Evolutionary conservation across 257 asterid genomes (phyloP), one percentile per base, ranked within the genome.

Genomic region (Fraxinus quadrangulata): DNA sequence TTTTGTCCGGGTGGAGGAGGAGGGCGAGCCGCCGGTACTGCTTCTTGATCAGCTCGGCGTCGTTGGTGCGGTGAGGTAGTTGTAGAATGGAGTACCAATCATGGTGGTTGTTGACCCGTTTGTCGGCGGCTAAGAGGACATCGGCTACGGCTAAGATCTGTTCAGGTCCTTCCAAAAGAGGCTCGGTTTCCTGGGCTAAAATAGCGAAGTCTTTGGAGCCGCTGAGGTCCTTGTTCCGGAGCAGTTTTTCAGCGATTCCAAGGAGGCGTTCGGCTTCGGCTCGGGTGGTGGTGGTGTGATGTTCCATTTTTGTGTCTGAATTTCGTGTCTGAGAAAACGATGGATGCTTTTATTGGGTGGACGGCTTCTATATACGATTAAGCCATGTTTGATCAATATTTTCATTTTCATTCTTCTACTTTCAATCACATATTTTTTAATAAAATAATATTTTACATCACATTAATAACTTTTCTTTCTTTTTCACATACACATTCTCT

Each of bases 1-100:
- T 94, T 86, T 94, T 94, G 75, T 94, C 99, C 1, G 99, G 97
- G 82, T 94, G 99, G 77, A 94, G 95, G 36, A 92, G 96, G 37
- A 94, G 95, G 1, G 97, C 97, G 69, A 92, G 88, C n/a, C 94
- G 92, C 33, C 95, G 96, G 87, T 91, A 94, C 89, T 92, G 97
- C 80, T 89, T 92, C 80, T 85, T 92, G 37, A 92, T 87, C 37
- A 87, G 81, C 34, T 92, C 98, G 37, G 78, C 2, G 7, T 92
- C 98, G 78, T 86, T 89, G 80, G 92, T 76, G 24, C 93, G 88
- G 1, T 83, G 86, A 0, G 86, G 88, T 80, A 91, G 75, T 65
- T 90, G 96, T 76, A 94, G 96, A 71, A 94, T 70, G 1, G 97
- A 45, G 81, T 94, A 94, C 96, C 97, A 94, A 13, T 94, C 97